phyloP scores from a whole-genome alignment of 2,329 filamentous ascomycete species.

The Aspergillus quadricinctus region DNA sequence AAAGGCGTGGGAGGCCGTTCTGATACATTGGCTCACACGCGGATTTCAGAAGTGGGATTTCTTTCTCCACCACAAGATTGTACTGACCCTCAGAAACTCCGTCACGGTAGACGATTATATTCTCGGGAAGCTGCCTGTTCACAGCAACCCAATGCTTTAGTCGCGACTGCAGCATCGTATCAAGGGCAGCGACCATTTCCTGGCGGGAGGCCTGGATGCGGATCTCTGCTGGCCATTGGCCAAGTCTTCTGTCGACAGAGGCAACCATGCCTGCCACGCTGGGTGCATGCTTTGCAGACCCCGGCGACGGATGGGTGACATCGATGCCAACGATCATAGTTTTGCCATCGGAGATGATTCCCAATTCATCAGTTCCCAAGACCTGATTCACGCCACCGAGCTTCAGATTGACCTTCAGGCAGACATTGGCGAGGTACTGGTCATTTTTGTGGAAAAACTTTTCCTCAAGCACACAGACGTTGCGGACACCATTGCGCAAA shows the following conservation, averaged over 20 bases:
- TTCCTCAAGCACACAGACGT: slow-evolving; percentile 57
- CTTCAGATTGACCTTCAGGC: slow-evolving; percentile 78
- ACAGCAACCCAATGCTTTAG: slow-evolving; percentile 60
- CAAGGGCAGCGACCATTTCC: slow-evolving; percentile 68
- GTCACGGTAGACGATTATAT: slow-evolving; percentile 81
- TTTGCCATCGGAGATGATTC: slow-evolving; percentile 59
- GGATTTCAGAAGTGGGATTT: slow-evolving; percentile 53
- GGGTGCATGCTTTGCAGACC: slow-evolving; percentile 55
- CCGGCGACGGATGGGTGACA: slow-evolving; percentile 79
- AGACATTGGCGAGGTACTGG: slow-evolving; percentile 65
- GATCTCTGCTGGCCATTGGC: slow-evolving; percentile 74
- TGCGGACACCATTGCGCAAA: slow-evolving; percentile 61
- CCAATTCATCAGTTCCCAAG: slow-evolving; percentile 50
- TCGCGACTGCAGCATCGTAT: slow-evolving; percentile 59
- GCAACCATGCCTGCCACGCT: slow-evolving; percentile 79
- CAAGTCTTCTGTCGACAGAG: slow-evolving; percentile 64
- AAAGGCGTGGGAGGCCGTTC: slow-evolving; percentile 55
- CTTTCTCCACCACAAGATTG: slow-evolving; percentile 59
- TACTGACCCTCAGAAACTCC: slow-evolving; percentile 89
- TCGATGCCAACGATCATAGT: slow-evolving; percentile 89
- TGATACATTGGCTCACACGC: slow-evolving; percentile 62
- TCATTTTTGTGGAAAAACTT: slow-evolving; percentile 43
- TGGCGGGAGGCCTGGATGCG: slow-evolving; percentile 60
- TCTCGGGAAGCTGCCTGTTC: slow-evolving; percentile 60
- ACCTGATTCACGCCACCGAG: slow-evolving; percentile 68